Evolutionary conservation across 1,284 basidiomycete genomes (phyloP), one percentile per base, ranked within the genome.

Genomic region (Coniferiporia sulphurascens): DNA sequence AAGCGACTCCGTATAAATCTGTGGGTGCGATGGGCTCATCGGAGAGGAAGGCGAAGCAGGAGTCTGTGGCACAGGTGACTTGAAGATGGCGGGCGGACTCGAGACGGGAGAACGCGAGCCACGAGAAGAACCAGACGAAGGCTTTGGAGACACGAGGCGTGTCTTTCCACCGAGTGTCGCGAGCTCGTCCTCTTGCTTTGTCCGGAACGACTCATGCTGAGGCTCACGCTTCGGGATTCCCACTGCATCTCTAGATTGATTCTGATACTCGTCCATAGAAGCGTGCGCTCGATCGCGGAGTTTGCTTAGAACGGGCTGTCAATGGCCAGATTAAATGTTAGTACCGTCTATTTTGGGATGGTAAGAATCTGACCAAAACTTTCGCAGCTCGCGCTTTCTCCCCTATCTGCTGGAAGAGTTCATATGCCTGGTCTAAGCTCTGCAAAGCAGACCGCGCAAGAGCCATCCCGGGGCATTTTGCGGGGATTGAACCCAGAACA

Each of bases 401-500:
- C 12, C 59, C 59, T 2, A 85, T 81, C 43, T 75, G 74, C 45
- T 75, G 70, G 65, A 87, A 87, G 7, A 88, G 70, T 54, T 76
- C 78, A 63, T 77, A 78, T 0, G 84, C 84, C 0, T 82, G 78
- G 55, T 87, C 84, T 15, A 88, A 71, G 66, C 85, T 81, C 2
- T 81, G 80, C 32, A 86, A 69, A 1, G 86, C 85, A 53, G 84
- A 85, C 0, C 78, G 80, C 4, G 85, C 79, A 17, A 87, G 69
- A 9, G 79, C 78, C 80, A 87, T 82, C 38, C 76, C 73, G 10
- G 83, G 78, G 61, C 74, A 75, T 64, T 85, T 85, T 27, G 80
- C 77, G 2, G 85, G 82, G 56, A 88, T 86, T 4, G 84, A 82
- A 15, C 85, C 85, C 38, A 88, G 71, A 1, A 87, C 84, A 64